Evolutionary conservation across 1,139 yeast species (phyloP), one percentile per base, ranked within the genome.

Genomic region (Pneumocystis oryctolagi): DNA sequence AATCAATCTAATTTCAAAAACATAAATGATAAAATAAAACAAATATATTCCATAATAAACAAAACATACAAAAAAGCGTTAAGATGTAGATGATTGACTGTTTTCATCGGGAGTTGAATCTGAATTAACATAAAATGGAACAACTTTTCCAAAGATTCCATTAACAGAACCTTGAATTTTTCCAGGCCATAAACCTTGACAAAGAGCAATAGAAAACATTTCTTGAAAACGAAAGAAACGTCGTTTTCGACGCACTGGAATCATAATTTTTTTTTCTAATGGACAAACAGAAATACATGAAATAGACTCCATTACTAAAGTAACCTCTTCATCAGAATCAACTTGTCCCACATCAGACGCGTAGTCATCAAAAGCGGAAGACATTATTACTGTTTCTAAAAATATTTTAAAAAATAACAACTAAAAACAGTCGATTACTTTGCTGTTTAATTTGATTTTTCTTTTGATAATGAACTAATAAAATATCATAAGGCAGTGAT

Each of bases 221-320:
- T 76, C 79, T 18, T 97, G 79, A 85, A 88, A 86, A 66, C 89
- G 81, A 66, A 89, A 78, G 70, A 87, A 88, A 64, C 83, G 79
- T 59, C 84, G 84, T 67, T 95, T 82, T 66, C 82, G 75, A 63
- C 88, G 79, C 0, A 85, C 80, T 1, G 96, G 90, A 69, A 87
- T 76, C 14, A 89, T 72, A 14, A 85, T 85, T 64, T 82, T 83
- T 58, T 89, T 76, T 71, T 90, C 97, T 65, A 90, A 74, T 1
- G 97, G 97, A 65, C 85, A 78, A 2, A 96, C 90, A 65, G 82
- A 80, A 59, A 89, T 85, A 68, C 87, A 79, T 14, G 87, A 81
- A 39, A 92, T 88, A n/a, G 97, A 97, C 66, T 88, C 92, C 72
- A 94, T 77, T 2, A 94, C 97, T 70, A 87, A 87, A 64, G 87